phyloP scores from a whole-genome alignment of 2,329 filamentous ascomycete species.

The Gyromitra esculenta region DNA sequence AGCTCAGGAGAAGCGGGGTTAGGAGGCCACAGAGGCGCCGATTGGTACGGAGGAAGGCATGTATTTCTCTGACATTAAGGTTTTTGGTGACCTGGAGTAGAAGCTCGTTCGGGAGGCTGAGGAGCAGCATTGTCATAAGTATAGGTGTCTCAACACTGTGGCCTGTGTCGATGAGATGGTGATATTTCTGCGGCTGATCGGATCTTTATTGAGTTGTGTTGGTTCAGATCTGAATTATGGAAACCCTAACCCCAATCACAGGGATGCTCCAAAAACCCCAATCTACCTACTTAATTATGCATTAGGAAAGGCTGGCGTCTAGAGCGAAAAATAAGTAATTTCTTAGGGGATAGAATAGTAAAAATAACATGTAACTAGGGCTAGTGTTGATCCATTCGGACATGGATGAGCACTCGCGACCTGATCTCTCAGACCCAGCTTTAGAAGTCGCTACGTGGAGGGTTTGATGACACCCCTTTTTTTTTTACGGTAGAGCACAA shows the following conservation, averaged over 20 bases:
- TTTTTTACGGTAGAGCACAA: too few relatives aligned
- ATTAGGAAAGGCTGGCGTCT: not conserved
- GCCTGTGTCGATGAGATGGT: conserved; percentile 18
- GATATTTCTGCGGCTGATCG: conserved; percentile 27
- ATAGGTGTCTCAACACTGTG: conserved; percentile 21
- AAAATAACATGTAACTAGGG: not conserved
- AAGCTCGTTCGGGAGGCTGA: conserved; percentile 50
- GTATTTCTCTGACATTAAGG: conserved; percentile 37
- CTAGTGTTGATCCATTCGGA: not conserved
- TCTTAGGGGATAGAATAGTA: too few relatives aligned
- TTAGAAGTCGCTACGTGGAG: not conserved
- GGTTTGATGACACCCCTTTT: not conserved
- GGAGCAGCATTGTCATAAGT: conserved; percentile 35
- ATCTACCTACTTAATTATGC: not conserved
- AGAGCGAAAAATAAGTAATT: not conserved
- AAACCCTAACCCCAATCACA: conserved; percentile 36
- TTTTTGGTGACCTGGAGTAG: conserved; percentile 44
- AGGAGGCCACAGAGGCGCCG: conserved; percentile 35
- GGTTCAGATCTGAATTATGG: not conserved
- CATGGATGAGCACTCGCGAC: conserved; percentile 19
- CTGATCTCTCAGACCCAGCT: not conserved
- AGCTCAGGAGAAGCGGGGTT: conserved; percentile 38
- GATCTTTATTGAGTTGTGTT: conserved; percentile 20
- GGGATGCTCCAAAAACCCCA: conserved; percentile 16
- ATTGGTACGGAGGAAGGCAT: conserved; percentile 47